These are phyloP conservation scores for Chlamydomonas schloesseri DNA, from an alignment of 139 green algal genomes.

Conservation along the genomic window DNA sequence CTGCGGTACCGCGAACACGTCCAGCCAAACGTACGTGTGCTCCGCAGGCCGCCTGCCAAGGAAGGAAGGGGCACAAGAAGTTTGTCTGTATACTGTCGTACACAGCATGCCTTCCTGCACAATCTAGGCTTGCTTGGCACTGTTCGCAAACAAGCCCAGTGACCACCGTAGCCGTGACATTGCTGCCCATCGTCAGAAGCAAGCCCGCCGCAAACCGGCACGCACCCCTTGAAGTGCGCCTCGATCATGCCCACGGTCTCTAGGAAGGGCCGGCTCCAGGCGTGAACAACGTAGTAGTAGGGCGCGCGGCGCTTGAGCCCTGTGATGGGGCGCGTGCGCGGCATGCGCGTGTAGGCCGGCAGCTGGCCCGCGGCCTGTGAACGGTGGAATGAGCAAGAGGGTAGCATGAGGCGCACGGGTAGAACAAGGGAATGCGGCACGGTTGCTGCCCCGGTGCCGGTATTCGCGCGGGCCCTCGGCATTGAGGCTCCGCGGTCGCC, in stretches of 20 bases:
- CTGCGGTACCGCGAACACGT: constrained; percentile 33
- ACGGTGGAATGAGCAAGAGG: too few species aligned
- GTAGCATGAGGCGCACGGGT: too few species aligned
- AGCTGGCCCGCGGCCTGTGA: not conserved
- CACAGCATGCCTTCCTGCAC: too few species aligned
- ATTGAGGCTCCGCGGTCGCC: too few species aligned
- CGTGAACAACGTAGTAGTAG: constrained; percentile 39
- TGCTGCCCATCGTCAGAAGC: too few species aligned
- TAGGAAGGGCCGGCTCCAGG: constrained; percentile 29
- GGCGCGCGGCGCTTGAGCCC: constrained; percentile 9
- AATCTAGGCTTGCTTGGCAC: not conserved
- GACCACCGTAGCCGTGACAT: too few species aligned
- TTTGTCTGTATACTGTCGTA: too few species aligned
- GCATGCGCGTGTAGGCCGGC: constrained; percentile 31
- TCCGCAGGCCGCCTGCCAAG: constrained; percentile 7
- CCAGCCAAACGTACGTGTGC: constrained; percentile 39
- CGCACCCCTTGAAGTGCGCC: constrained; percentile 17
- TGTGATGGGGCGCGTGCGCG: not conserved
- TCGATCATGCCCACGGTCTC: constrained; percentile 27
- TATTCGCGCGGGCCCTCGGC: too few species aligned
- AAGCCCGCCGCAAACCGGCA: too few species aligned
- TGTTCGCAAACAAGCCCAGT: not conserved
- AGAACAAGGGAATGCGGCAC: too few species aligned
- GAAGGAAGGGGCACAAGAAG: not conserved
- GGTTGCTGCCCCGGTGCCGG: too few species aligned